phyloP scores from a whole-genome alignment of 768 basidiomycete genomes.

The Podaxis sp. region DNA sequence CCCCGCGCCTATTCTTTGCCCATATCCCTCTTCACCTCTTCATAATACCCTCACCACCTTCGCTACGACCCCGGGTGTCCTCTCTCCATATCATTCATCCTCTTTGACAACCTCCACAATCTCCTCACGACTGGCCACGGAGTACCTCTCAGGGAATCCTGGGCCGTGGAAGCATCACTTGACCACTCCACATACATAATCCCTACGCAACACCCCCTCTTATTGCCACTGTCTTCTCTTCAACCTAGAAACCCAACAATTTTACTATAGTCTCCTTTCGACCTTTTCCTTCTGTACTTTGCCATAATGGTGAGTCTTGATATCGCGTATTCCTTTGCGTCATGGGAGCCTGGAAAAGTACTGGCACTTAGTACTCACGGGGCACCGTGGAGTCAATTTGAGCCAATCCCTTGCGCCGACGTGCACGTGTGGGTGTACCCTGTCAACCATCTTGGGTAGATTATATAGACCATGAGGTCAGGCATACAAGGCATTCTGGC shows the following conservation, averaged over 20 bases:
- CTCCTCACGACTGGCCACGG: background rate
- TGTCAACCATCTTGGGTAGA: conserved; percentile 18
- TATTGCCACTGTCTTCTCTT: background rate
- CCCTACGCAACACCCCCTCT: background rate
- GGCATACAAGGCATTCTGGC: conserved; percentile 4
- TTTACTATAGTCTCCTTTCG: background rate
- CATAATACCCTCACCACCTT: background rate
- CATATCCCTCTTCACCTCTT: background rate
- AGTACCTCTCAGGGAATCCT: background rate
- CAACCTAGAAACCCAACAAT: background rate
- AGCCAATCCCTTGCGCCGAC: conserved; percentile 6
- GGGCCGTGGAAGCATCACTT: conserved; percentile 2
- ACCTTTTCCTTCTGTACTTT: background rate
- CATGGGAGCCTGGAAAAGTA: conserved; percentile 5
- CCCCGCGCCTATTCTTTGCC: background rate
- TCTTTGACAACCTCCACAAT: background rate
- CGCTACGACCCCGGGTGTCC: background rate
- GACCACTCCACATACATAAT: background rate
- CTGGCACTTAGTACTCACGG: background rate
- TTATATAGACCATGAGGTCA: conserved; percentile 25
- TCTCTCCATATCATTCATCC: background rate
- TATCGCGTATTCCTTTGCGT: background rate
- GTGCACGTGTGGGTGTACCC: conserved; percentile 3
- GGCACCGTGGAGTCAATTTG: conserved; percentile 7
- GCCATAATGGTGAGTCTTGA: background rate